Conservation (phyloP, 2,329 filamentous ascomycete species). For the Eutypa lata region DNA sequence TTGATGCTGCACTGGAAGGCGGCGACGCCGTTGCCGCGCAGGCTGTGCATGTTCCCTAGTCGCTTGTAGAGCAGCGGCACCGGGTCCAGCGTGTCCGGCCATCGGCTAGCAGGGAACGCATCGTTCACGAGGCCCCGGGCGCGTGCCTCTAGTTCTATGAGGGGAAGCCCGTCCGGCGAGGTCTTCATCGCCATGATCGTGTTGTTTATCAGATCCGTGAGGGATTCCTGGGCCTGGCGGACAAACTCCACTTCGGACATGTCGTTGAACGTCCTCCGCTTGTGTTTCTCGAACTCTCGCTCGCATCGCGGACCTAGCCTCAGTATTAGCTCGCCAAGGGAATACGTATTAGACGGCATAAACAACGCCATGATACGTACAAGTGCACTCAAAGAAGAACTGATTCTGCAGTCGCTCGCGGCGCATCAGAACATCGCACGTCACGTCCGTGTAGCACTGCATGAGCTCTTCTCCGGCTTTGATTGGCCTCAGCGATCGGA, state of each 20-base stretch:
- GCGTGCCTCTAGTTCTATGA: slow-evolving; percentile 10
- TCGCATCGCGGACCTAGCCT: slow-evolving; percentile 22
- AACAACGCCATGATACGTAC: slow-evolving; percentile 11
- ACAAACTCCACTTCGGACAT: slow-evolving; percentile 10
- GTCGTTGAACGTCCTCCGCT: slow-evolving; percentile 3
- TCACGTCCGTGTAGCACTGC: slow-evolving; percentile 27
- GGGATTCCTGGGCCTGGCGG: slow-evolving; percentile 8
- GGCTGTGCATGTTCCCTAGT: slow-evolving; percentile 20
- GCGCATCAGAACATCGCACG: slow-evolving; percentile 19
- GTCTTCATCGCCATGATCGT: slow-evolving; percentile 1
- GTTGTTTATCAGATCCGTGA: slow-evolving; percentile 1
- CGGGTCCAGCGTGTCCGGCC: slow-evolving; percentile 27
- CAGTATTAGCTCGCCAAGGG: background rate
- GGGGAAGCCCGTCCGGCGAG: background rate
- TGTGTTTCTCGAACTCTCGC: slow-evolving; percentile 18
- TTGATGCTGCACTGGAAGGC: slow-evolving; percentile 24
- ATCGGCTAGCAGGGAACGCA: slow-evolving; percentile 15
- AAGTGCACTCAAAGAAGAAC: slow-evolving; percentile 26
- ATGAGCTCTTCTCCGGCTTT: slow-evolving; percentile 32
- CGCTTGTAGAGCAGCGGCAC: slow-evolving; percentile 19
- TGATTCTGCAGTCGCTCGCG: slow-evolving; percentile 15
- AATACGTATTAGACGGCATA: background rate
- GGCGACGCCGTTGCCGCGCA: slow-evolving; percentile 11
- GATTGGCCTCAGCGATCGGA: slow-evolving; percentile 29
- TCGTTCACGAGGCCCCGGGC: slow-evolving; percentile 6